These are phyloP conservation scores for Capronia americana DNA, from an alignment of 2,329 filamentous ascomycete species.

Conservation along the genomic window DNA sequence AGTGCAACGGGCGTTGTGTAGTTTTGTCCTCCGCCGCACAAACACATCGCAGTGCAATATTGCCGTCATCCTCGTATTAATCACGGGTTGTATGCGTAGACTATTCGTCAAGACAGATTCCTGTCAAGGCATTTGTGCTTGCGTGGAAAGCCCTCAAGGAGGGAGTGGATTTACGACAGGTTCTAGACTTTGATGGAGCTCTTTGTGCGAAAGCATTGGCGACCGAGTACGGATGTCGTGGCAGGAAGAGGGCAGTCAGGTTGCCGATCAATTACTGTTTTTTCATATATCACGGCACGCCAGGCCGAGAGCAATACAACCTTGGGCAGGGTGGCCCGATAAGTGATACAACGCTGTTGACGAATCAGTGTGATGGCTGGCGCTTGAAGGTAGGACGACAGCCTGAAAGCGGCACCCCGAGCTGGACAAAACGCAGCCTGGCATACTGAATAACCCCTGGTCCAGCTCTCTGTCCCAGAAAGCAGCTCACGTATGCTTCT, in stretches of 20 bases:
- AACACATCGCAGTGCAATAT: background rate
- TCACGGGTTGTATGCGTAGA: background rate
- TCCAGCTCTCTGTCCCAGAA: background rate
- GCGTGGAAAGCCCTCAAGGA: background rate
- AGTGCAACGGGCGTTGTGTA: background rate
- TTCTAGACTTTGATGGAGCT: constrained; percentile 8
- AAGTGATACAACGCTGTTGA: constrained; percentile 16
- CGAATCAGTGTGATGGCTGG: constrained; percentile 1
- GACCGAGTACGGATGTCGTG: constrained; percentile 7
- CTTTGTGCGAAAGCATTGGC: background rate
- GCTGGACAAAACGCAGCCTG: background rate
- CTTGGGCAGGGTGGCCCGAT: constrained; percentile 14
- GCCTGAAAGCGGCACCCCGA: background rate
- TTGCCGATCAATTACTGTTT: constrained; percentile 14
- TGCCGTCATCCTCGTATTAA: background rate
- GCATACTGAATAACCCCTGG: background rate
- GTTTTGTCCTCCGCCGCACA: background rate
- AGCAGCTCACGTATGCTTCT: background rate
- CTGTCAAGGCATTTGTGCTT: background rate
- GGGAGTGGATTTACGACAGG: background rate
- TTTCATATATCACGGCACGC: background rate
- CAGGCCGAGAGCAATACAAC: constrained; percentile 14
- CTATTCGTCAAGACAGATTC: background rate
- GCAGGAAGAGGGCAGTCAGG: background rate
- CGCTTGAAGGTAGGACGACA: background rate